Evolutionary conservation across 352 stramenopile species (phyloP).

Genomic region (Phytophthora podocarpi): DNA sequence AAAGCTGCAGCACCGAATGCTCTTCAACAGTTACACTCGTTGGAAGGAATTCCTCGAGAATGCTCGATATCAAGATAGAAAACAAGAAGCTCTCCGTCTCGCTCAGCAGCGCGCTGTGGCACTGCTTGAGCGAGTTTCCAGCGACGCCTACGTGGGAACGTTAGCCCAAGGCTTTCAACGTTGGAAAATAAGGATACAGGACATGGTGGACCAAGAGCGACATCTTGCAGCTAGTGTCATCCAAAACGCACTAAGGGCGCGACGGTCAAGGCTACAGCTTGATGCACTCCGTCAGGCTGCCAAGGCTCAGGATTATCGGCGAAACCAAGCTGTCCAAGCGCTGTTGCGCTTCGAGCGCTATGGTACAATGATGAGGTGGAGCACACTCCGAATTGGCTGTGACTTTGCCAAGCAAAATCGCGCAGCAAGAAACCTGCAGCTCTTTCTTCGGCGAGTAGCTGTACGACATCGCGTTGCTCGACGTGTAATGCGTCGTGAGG

Average conservation of each 20-base stretch:
- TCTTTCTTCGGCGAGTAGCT: slow-evolving; percentile 49
- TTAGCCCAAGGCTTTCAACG: slow-evolving; percentile 38
- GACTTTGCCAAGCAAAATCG: slow-evolving; percentile 56
- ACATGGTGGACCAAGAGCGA: slow-evolving; percentile 30
- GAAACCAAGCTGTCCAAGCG: slow-evolving; percentile 46
- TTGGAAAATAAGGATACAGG: slow-evolving; percentile 30
- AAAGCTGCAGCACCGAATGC: slow-evolving; percentile 65
- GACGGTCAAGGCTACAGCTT: slow-evolving; percentile 40
- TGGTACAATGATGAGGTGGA: slow-evolving; percentile 59
- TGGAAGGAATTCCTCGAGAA: slow-evolving; percentile 39
- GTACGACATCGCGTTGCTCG: slow-evolving; percentile 34
- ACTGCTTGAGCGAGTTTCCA: slow-evolving; percentile 63
- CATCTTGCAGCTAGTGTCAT: slow-evolving; percentile 46
- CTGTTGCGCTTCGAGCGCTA: slow-evolving; percentile 64
- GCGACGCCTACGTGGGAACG: slow-evolving; percentile 57
- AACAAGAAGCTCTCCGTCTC: slow-evolving; percentile 25
- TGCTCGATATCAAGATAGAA: slow-evolving; percentile 25
- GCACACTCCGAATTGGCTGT: slow-evolving; percentile 57
- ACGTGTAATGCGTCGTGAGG: slow-evolving; percentile 24
- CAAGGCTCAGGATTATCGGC: slow-evolving; percentile 46
- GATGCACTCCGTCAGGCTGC: slow-evolving; percentile 45
- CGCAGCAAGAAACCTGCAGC: slow-evolving; percentile 52
- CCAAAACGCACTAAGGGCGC: slow-evolving; percentile 46
- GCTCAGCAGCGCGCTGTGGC: slow-evolving; percentile 45
- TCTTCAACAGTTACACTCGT: slow-evolving; percentile 49